Base-by-base conservation (phyloP, 2,329 filamentous ascomycete genomes). In the Fusarium sp. region DNA sequence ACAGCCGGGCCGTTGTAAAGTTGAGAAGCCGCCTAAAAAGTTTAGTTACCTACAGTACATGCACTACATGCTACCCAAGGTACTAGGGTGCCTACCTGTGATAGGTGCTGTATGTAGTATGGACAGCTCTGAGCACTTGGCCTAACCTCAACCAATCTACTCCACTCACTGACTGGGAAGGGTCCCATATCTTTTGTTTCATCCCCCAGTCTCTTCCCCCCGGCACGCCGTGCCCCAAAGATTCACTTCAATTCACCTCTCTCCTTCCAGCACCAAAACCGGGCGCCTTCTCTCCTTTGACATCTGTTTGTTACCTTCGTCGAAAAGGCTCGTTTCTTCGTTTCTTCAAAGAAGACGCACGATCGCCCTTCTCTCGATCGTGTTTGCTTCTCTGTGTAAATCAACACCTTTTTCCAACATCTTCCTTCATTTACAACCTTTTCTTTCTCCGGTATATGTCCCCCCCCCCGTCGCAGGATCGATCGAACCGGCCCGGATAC, bases 181-280 rank as follows among this genome's bases (percentile, higher is more conserved):
- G 49, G 46, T 50, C 61, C 23, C 61, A 68, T 70, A 69, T 69
- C 65, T 66, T 62, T 67, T 70, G 67, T 70, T 70, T 70, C 67
- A 61, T 69, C 63, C 63, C 66, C 63, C 63, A 65, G 53, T 64
- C 27, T 33, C 31, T n/a, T 32, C 31, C 31, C 31, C 56, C 48
- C 63, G 55, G 61, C 47, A 45, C 42, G 49, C 43, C 43, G 36
- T 55, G 46, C 52, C 42, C 37, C 29, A 46, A 25, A 39, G 39
- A 42, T 58, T 47, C 59, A 43, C 48, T 47, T 62, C 32, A 29
- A 39, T 49, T 37, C 36, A 8, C 33, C 47, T 46, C 43, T 50
- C 43, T 48, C 52, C 53, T 44, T 61, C 65, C 50, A 39, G 44
- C 48, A 52, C 41, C 43, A 57, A 49, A 53, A 36, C 23, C 23